A percentile compares a stretch with the other conserved stretches of the same genome.
Evolutionary conservation across 441 rosid species (phyloP).

Genomic region (Geranium incanum): DNA sequence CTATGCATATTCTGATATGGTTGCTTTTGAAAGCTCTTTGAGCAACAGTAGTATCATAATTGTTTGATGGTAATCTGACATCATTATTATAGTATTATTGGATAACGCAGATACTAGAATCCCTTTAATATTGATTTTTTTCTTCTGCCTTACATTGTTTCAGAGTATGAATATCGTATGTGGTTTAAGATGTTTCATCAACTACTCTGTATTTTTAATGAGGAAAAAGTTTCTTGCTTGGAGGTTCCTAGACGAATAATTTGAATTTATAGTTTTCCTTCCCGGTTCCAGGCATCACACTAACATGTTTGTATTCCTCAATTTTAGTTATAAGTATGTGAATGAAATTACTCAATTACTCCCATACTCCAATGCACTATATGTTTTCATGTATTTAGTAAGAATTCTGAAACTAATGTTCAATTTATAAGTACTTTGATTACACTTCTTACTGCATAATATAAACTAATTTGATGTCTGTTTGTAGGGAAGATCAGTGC

Average conservation of each 20-base stretch:
- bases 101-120: background rate
- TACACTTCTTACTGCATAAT: background rate
- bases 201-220: slow-evolving; percentile 1
- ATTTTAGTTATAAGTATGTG: background rate
- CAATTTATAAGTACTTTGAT: background rate
- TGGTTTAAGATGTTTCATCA: background rate
- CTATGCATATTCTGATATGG: background rate
- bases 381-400: background rate
- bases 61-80: background rate
- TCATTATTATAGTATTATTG: background rate
- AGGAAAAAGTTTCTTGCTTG: background rate
- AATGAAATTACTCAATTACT: background rate
- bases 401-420: background rate
- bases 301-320: background rate
- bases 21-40: background rate
- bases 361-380: background rate
- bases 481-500: slow-evolving; percentile 54
- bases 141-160: background rate
- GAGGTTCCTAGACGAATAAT: background rate
- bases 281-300: background rate
- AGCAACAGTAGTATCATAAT: background rate
- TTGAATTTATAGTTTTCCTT: background rate
- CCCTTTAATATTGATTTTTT: background rate
- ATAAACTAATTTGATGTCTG: slow-evolving; percentile 13
- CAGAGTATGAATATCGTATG: background rate